Conservation (phyloP, 2,329 filamentous ascomycete species). For the Sporothrix variecibatus region DNA sequence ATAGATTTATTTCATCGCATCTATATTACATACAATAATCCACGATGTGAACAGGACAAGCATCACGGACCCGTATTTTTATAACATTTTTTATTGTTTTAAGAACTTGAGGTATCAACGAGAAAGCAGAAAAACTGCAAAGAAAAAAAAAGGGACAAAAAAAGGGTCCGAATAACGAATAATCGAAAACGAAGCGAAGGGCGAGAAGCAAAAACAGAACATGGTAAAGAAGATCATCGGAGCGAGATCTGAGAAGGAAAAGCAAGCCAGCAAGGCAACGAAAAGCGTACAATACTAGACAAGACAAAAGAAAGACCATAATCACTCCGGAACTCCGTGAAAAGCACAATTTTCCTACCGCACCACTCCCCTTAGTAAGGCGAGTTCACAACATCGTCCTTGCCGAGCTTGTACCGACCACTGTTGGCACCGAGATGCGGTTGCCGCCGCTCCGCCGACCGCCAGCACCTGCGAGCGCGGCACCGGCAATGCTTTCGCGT, state of each 20-base stretch:
- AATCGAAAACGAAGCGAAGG: not conserved
- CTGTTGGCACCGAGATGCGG: conserved; percentile 56
- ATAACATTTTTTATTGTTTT: not conserved
- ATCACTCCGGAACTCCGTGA: not conserved
- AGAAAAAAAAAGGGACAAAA: not conserved
- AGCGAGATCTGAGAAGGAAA: not conserved
- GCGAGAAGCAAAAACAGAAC: not conserved
- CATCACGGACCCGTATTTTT: not conserved
- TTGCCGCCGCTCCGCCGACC: conserved; percentile 51
- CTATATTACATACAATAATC: not conserved
- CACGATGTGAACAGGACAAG: no score
- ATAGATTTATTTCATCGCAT: not conserved
- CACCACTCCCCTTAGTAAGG: conserved; percentile 48
- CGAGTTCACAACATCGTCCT: conserved; percentile 80
- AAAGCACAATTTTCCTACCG: not conserved
- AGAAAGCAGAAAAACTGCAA: not conserved
- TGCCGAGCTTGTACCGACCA: conserved; percentile 71
- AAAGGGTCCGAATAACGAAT: conserved; percentile 1
- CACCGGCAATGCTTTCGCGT: conserved; percentile 81
- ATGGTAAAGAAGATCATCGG: not conserved
- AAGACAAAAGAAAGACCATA: not conserved
- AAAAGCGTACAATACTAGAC: not conserved
- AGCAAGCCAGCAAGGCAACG: not conserved
- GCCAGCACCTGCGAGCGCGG: conserved; percentile 36
- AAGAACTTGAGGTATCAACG: conserved; percentile 2